A percentile compares a stretch with the other conserved stretches of the same genome.
Conservation (phyloP, 441 rosid genomes). For the Aleurites moluccanus region DNA sequence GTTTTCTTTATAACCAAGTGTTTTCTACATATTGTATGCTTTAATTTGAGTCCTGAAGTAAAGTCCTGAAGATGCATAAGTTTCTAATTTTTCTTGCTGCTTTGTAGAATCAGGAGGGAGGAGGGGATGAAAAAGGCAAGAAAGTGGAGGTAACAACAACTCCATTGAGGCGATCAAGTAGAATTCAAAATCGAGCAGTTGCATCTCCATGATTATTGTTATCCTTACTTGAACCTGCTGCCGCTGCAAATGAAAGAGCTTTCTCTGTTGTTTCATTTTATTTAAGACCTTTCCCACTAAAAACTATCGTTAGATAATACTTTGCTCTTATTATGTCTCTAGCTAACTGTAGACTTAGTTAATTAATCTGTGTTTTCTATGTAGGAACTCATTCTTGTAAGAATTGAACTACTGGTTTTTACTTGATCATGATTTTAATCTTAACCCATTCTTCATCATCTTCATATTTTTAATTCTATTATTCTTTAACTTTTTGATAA, state of each 20-base stretch:
- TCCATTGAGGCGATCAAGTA: conserved; percentile 44
- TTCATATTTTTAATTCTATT: conserved; percentile 3
- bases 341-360: background rate
- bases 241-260: conserved; percentile 23
- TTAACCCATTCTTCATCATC: background rate
- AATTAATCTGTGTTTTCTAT: background rate
- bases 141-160: conserved; percentile 27
- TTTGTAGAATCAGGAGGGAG: conserved; percentile 24
- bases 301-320: background rate
- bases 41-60: background rate
- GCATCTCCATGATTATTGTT: conserved; percentile 34
- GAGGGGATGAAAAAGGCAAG: conserved; percentile 18
- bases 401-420: background rate
- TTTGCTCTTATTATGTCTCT: background rate
- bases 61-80: background rate
- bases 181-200: conserved; percentile 29
- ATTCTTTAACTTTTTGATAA: background rate
- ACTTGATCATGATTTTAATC: no score
- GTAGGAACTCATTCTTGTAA: conserved; percentile 8
- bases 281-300: background rate
- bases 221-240: background rate
- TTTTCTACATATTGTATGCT: background rate
- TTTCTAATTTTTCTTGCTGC: background rate
- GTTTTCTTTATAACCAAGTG: background rate
- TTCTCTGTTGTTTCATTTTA: conserved; percentile 37